These are phyloP conservation scores for Vigna radiata DNA, from an alignment of 306 rosid genomes.

Conservation along the genomic window DNA sequence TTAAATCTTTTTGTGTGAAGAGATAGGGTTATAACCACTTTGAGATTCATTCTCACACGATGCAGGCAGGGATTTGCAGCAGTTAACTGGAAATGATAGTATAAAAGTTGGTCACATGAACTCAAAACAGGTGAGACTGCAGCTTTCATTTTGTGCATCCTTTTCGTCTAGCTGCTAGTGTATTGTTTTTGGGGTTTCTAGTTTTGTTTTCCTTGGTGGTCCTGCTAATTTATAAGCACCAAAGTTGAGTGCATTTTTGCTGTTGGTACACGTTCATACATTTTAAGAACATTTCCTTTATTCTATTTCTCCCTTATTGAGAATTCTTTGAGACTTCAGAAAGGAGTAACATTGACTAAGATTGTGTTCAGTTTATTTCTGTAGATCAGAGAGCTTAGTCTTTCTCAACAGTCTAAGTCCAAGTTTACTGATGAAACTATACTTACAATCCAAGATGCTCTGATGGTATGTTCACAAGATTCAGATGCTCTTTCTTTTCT, in stretches of 20 bases:
- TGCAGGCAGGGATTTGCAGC: slow-evolving; percentile 99
- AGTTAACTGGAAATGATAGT: slow-evolving; percentile 66
- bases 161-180: neutral
- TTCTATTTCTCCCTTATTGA: neutral
- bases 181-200: slow-evolving; percentile 16
- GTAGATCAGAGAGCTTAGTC: slow-evolving; percentile 74
- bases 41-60: slow-evolving; percentile 63
- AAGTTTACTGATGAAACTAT: slow-evolving; percentile 59
- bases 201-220: slow-evolving; percentile 1
- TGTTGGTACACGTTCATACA: neutral
- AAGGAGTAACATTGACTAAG: slow-evolving; percentile 49
- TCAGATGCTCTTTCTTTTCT: slow-evolving; percentile 24
- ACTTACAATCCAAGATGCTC: slow-evolving; percentile 79
- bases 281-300: slow-evolving; percentile 1
- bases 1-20: neutral
- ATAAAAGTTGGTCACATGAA: slow-evolving; percentile 73
- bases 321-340: slow-evolving; percentile 4
- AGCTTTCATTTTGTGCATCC: neutral
- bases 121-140: slow-evolving; percentile 61
- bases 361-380: slow-evolving; percentile 50
- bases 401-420: slow-evolving; percentile 47
- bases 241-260: neutral
- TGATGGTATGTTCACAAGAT: slow-evolving; percentile 56
- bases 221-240: neutral
- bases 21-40: slow-evolving; percentile 27